Percentiles rank a stretch among this genome's conserved stretches.
Conservation (phyloP, 2,329 filamentous ascomycete species). For the Endocalyx cinctus region DNA sequence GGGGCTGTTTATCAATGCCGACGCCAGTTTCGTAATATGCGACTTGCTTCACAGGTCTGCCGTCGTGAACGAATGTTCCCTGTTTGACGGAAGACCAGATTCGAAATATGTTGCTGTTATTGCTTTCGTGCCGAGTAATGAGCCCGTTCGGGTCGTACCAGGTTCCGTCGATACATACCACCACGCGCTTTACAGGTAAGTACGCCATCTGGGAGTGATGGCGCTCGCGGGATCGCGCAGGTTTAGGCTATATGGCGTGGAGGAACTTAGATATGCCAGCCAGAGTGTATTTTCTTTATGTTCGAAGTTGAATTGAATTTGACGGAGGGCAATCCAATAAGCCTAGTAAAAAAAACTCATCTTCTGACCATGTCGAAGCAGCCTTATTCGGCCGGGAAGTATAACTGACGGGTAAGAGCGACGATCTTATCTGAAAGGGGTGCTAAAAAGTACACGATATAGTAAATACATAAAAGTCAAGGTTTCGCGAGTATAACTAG, state of each 20-base stretch:
- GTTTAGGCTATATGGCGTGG: slow-evolving; percentile 2
- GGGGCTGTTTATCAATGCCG: slow-evolving; percentile 11
- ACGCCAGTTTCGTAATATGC: slow-evolving; percentile 17
- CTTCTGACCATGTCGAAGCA: too few species aligned
- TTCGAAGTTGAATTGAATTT: too few species aligned
- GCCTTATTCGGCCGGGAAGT: too few species aligned
- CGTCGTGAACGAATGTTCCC: slow-evolving; percentile 15
- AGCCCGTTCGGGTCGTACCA: slow-evolving; percentile 15
- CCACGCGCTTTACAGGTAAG: slow-evolving; percentile 15
- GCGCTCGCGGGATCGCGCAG: slow-evolving; percentile 1
- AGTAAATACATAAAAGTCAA: too few species aligned
- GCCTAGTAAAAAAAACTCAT: too few species aligned
- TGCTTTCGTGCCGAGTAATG: slow-evolving; percentile 12
- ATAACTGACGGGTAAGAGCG: too few species aligned
- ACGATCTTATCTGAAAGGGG: slow-evolving; percentile 9
- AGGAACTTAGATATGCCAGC: too few species aligned
- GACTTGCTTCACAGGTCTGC: slow-evolving; percentile 15
- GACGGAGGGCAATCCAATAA: too few species aligned
- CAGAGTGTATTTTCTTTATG: too few species aligned
- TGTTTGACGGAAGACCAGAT: slow-evolving; percentile 13
- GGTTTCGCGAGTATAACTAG: too few species aligned
- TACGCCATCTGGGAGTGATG: too few species aligned
- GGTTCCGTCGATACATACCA: slow-evolving; percentile 15
- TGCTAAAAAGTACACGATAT: too few species aligned
- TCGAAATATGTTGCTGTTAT: slow-evolving; percentile 18